phyloP scores from a whole-genome alignment of 305 asterid genomes.

The Fraxinus albicans region DNA sequence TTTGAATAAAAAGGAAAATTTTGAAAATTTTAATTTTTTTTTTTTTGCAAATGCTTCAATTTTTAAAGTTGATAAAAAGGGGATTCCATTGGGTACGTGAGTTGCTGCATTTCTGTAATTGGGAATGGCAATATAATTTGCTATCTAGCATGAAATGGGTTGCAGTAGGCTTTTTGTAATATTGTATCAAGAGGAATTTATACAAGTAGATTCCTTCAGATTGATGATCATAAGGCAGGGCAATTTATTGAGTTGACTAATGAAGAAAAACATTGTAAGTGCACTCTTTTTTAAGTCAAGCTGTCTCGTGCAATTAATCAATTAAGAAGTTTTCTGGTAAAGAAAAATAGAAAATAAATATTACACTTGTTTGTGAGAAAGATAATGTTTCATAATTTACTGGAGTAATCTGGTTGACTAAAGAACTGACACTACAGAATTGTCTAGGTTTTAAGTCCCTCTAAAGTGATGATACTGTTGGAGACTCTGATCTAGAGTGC shows the following conservation, averaged over 20 bases:
- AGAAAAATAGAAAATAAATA: too few species aligned
- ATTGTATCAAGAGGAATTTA: background rate
- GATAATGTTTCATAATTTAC: background rate
- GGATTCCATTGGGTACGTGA: background rate
- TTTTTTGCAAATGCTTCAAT: background rate
- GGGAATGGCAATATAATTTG: background rate
- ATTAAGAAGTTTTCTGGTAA: too few species aligned
- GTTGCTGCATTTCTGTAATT: background rate
- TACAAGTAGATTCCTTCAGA: background rate
- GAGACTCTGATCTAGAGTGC: background rate
- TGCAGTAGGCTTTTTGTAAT: background rate
- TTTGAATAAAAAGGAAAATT: too few species aligned
- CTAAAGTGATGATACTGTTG: background rate
- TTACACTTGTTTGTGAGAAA: background rate
- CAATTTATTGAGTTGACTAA: background rate
- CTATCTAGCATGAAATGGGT: background rate
- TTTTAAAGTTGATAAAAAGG: background rate
- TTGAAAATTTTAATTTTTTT: too few species aligned
- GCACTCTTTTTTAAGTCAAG: background rate
- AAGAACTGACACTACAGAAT: background rate
- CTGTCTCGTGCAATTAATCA: too few species aligned
- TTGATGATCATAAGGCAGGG: background rate
- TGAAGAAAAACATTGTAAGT: background rate
- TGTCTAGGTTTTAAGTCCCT: background rate
- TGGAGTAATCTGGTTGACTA: background rate